Conservation (phyloP, 495 filamentous ascomycete species). For the Apodospora peruviana region DNA sequence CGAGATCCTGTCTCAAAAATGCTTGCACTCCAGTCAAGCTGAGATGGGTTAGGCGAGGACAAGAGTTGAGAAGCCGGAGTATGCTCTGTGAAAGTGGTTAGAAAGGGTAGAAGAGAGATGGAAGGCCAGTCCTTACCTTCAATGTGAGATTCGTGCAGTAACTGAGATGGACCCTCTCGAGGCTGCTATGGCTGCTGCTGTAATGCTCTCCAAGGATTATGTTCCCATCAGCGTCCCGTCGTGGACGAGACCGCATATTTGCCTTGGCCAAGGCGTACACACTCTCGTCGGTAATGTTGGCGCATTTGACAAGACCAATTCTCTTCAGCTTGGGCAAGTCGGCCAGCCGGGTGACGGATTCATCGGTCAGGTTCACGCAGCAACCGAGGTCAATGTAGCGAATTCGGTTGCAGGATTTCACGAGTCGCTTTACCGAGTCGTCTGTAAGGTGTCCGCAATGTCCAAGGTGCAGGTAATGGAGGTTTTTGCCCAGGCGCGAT, state of each 20-base stretch:
- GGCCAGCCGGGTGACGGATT: conserved; percentile 78
- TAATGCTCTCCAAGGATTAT: conserved; percentile 32
- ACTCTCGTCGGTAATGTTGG: conserved; percentile 79
- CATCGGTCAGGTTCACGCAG: conserved; percentile 83
- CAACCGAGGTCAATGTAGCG: conserved; percentile 97
- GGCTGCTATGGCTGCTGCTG: conserved; percentile 44
- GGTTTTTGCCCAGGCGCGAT: conserved; percentile 83
- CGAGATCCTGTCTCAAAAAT: conserved; percentile 71
- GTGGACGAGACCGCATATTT: conserved; percentile 38
- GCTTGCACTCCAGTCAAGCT: conserved; percentile 92
- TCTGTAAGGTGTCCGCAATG: conserved; percentile 93
- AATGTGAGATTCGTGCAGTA: conserved; percentile 84
- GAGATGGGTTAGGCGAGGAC: conserved; percentile 87
- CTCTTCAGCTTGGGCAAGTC: conserved; percentile 85
- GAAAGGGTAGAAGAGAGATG: conserved; percentile 1
- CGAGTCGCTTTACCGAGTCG: conserved; percentile 71
- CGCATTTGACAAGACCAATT: conserved; percentile 93
- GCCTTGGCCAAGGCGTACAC: conserved; percentile 74
- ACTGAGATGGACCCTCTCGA: conserved; percentile 94
- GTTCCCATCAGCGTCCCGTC: conserved; percentile 43
- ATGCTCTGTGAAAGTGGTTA: conserved; percentile 65
- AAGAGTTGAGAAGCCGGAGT: conserved; percentile 79
- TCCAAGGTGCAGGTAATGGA: conserved; percentile 93
- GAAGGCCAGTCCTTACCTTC: conserved; percentile 51
- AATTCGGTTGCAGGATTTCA: conserved; percentile 84